Base-by-base conservation (phyloP, 805 yeast genomes). In the Myxozyma vanderwaltii region DNA sequence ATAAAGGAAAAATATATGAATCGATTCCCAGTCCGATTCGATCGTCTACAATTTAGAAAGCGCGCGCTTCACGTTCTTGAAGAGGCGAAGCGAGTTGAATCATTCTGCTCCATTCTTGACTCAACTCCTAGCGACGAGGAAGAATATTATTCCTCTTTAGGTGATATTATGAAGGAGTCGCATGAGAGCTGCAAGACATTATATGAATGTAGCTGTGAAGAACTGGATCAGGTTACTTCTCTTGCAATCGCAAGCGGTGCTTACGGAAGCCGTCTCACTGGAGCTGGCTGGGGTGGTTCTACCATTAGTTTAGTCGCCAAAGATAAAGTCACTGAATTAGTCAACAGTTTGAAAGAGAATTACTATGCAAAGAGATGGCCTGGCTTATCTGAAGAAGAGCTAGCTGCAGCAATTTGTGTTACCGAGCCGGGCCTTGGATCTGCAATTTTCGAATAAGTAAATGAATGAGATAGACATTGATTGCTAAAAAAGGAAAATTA, bases 261-360 rank as follows among this genome's bases (percentile, higher is more conserved):
- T 0, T 76, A 72, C 59, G 91, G 91, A 17, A 82, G 88, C 0
- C 77, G 91, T 55, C 78, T 84, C n/a, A 86, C 91, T 8, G 91
- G 91, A 27, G 91, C 91, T 19, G 91, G 91, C 3, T 86, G 84
- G 79, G 91, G 91, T 35, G 91, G 91, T 4, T 82, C 85, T 31
- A 77, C 86, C 0, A 86, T 86, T n/a, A 88, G 85, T 68, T 72
- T 86, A 56, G 81, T 86, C 10, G 47, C 15, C 17, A 51, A 47
- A 44, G 76, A 77, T 59, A 77, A 75, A 59, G 72, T 79, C 10
- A 70, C 68, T 0, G 54, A 54, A 1, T 75, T 83, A 29, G 70
- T 72, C 10, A 56, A 63, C 2, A 83, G 85, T 0, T 74, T 86
- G 52, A 74, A 69, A 24, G 73, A 76, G n/a, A 71, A 82, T 52